A percentile compares a stretch with the other conserved stretches of the same genome.
phyloP scores from a whole-genome alignment of 2,329 filamentous ascomycete species.

The Talaromyces sp. region DNA sequence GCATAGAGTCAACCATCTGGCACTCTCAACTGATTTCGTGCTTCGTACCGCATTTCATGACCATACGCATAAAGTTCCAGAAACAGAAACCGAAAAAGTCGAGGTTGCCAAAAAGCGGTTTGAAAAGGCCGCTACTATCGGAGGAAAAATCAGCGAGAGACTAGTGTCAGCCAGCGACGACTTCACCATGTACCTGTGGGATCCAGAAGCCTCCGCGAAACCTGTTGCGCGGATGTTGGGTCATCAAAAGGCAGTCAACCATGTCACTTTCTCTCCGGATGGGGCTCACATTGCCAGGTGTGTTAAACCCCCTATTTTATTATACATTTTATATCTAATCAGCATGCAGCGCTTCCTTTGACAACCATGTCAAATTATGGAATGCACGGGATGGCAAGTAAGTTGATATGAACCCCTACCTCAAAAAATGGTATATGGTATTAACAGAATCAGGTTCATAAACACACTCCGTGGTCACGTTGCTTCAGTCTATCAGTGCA shows the following conservation, averaged over 20 bases:
- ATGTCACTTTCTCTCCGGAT: constrained; percentile 90
- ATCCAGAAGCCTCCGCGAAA: constrained; percentile 72
- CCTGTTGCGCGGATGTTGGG: constrained; percentile 85
- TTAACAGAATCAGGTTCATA: constrained; percentile 59
- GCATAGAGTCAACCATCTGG: constrained; percentile 94
- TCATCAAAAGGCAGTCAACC: constrained; percentile 95
- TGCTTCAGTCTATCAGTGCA: constrained; percentile 85
- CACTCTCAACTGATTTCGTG: constrained; percentile 87
- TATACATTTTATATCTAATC: not conserved
- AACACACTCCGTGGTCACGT: constrained; percentile 85
- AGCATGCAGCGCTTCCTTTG: constrained; percentile 69
- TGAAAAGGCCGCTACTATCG: constrained; percentile 73
- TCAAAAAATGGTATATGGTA: not conserved
- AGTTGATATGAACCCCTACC: constrained; percentile 16
- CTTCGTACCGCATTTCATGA: constrained; percentile 83
- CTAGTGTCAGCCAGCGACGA: constrained; percentile 91
- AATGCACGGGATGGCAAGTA: constrained; percentile 64
- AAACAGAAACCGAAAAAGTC: constrained; percentile 64
- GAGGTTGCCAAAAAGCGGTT: constrained; percentile 76
- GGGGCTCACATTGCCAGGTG: constrained; percentile 68
- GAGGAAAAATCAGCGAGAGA: constrained; percentile 73
- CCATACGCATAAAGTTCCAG: constrained; percentile 68
- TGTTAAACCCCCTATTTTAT: not conserved
- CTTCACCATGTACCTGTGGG: constrained; percentile 95
- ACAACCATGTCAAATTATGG: constrained; percentile 95